Evolutionary conservation across 257 asterid genomes (phyloP).

Genomic region (Solanum boliviense): DNA sequence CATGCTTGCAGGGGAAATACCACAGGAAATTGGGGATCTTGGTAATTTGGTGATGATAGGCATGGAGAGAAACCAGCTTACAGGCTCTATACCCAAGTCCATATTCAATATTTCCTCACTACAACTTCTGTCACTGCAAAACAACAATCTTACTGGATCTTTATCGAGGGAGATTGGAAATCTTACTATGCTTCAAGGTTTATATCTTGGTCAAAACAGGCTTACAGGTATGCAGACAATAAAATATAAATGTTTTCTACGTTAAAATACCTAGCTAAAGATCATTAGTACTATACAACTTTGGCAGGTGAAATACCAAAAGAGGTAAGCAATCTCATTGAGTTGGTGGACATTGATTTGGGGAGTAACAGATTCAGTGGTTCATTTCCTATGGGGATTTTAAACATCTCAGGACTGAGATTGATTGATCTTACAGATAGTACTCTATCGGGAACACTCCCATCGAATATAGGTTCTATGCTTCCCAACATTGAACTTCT

Average conservation of each 20-base stretch:
- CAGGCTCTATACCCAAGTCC: conserved; percentile 10
- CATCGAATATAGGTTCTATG: conserved; percentile 7
- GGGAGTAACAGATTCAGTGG: background rate
- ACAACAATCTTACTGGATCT: conserved; percentile 5
- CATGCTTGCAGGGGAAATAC: background rate
- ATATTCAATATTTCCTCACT: conserved; percentile 13
- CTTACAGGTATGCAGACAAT: background rate
- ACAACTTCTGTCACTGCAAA: background rate
- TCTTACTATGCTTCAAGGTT: conserved; percentile 8
- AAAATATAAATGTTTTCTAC: background rate
- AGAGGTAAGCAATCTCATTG: background rate
- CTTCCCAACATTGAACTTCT: conserved; percentile 13
- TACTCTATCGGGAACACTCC: conserved; percentile 10
- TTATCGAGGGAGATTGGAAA: conserved; percentile 17
- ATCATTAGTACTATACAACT: background rate
- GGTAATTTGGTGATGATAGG: background rate
- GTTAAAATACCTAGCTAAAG: background rate
- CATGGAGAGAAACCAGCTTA: conserved; percentile 5
- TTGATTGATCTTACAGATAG: background rate
- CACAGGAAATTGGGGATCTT: background rate
- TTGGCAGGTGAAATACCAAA: conserved; percentile 1
- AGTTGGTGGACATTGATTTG: background rate
- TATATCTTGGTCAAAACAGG: background rate
- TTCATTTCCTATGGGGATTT: background rate
- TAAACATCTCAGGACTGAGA: conserved; percentile 4